Evolutionary conservation across 148 eudicot genomes (phyloP), one percentile per base, ranked within the genome.

Genomic region (Vaccinium darrowii): DNA sequence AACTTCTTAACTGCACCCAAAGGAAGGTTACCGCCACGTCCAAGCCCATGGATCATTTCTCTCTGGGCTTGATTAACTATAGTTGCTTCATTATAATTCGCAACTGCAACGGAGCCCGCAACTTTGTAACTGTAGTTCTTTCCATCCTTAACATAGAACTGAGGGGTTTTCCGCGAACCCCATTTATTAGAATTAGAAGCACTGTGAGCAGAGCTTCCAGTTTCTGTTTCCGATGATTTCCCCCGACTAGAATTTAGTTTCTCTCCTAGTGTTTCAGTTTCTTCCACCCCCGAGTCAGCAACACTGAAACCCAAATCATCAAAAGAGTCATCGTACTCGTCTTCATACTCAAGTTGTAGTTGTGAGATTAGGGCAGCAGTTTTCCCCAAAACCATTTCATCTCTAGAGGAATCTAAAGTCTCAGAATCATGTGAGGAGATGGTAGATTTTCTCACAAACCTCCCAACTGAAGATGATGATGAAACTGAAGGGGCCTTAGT

Each of bases 91-190:
- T 92, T 88, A 73, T 86, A 87, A 85, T 95, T 93, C 9, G 93
- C 89, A 75, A 90, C 99, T 4, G 94, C 99, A 21, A 97, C 90
- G 19, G 99, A 89, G 33, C 95, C 99, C n/a, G 90, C 93, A 27
- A 95, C 98, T 86, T 97, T 97, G 87, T 97, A 97, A 86, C 98
- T 95, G 86, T 97, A 97, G 82, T 97, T 95, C 85, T 97, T 97
- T 63, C 99, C 99, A 89, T 97, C 99, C 83, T 97, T 97, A 33
- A 97, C 98, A 85, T 86, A 97, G 84, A 86, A 97, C 76, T 97
- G 99, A 52, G 99, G 98, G 78, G 89, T 93, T 86, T 87, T 90
- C 77, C 90, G 89, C 1, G 98, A 94, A 7, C 81, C 85, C 99
- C 99, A 95, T 88, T 88, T 94, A n/a, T 91, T 78, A 80, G 90